These are phyloP conservation scores for Neurospora sp. DNA, from an alignment of 495 filamentous ascomycete species.

Conservation along the genomic window DNA sequence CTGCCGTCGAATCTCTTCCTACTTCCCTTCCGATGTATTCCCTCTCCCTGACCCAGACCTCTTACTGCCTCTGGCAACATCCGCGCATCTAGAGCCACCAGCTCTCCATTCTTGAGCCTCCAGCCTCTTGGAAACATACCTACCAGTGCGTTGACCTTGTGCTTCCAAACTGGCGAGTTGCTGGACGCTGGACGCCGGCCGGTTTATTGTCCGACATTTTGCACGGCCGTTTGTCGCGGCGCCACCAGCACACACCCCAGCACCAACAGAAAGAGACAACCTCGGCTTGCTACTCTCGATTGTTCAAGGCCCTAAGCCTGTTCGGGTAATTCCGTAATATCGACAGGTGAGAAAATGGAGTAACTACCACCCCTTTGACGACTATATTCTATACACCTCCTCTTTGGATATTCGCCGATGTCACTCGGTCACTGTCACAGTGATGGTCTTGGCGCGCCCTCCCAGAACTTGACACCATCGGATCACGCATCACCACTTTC, in stretches of 20 bases:
- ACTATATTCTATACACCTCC: background rate
- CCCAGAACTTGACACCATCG: background rate
- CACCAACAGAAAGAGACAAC: background rate
- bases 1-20: background rate
- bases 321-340: background rate
- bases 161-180: background rate
- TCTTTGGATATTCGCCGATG: background rate
- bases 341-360: background rate
- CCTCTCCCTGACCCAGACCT: background rate
- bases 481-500: background rate
- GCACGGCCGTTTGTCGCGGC: background rate
- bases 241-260: background rate
- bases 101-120: background rate
- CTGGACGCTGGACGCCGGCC: background rate
- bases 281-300: background rate
- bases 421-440: background rate
- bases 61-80: background rate
- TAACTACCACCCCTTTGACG: background rate
- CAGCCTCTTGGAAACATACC: background rate
- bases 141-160: background rate
- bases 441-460: no score
- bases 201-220: background rate
- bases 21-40: background rate
- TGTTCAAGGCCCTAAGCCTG: background rate
- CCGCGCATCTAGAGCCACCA: background rate